These are phyloP conservation scores for Periglandula ipomoeae DNA, from an alignment of 2,329 filamentous ascomycete genomes.

Conservation along the genomic window DNA sequence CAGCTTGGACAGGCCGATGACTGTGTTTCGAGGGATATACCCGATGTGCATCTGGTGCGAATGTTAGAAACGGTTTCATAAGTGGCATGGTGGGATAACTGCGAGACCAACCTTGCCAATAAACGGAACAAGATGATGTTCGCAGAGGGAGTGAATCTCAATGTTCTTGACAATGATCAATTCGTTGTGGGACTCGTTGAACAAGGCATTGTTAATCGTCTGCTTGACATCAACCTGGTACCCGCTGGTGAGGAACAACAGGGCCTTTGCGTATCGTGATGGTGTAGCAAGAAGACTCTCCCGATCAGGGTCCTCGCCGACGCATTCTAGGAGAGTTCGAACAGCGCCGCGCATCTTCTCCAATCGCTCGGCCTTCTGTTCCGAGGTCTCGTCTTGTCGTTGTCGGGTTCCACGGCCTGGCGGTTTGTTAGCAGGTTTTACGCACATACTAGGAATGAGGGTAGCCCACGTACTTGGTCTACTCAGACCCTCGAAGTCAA, in stretches of 20 bases:
- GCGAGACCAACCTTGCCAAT: slow-evolving; percentile 65
- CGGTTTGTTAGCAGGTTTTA: neutral
- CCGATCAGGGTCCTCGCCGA: slow-evolving; percentile 59
- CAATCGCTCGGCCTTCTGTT: slow-evolving; percentile 37
- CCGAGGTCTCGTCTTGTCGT: slow-evolving; percentile 45
- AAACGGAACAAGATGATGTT: slow-evolving; percentile 96
- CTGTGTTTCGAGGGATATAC: slow-evolving; percentile 85
- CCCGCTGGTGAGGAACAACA: slow-evolving; percentile 93
- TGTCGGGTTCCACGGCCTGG: slow-evolving; percentile 56
- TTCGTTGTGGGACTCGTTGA: slow-evolving; percentile 94
- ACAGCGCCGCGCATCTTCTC: slow-evolving; percentile 53
- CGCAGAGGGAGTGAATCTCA: slow-evolving; percentile 87
- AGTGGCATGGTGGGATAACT: too few species aligned
- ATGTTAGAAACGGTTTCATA: neutral
- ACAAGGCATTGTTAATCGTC: slow-evolving; percentile 88
- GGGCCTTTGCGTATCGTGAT: slow-evolving; percentile 84
- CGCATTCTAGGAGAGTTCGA: slow-evolving; percentile 56
- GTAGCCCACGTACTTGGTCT: slow-evolving; percentile 38
- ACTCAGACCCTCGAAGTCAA: slow-evolving; percentile 54
- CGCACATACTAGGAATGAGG: neutral
- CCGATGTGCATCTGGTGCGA: slow-evolving; percentile 87
- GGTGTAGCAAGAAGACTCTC: slow-evolving; percentile 61
- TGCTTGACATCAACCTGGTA: slow-evolving; percentile 92
- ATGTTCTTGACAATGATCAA: slow-evolving; percentile 98
- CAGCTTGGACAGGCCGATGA: slow-evolving; percentile 92